phyloP scores from a whole-genome alignment of 805 yeast genomes.

The Metschnikowia shivogae region DNA sequence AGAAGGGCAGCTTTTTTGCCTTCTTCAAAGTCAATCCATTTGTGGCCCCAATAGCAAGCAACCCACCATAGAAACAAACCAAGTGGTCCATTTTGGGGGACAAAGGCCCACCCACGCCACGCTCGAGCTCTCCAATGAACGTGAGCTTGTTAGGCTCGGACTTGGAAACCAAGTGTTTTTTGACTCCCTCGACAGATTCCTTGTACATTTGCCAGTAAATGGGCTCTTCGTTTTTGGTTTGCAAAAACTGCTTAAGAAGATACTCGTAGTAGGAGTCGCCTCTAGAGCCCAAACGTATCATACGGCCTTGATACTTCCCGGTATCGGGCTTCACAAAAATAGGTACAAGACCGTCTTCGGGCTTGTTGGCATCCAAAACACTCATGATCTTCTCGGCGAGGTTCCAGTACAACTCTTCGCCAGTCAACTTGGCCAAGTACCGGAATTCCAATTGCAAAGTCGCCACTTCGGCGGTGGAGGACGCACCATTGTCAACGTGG shows the following conservation, averaged over 20 bases:
- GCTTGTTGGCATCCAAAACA: conserved; percentile 60
- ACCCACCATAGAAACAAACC: conserved; percentile 88
- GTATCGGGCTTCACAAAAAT: conserved; percentile 72
- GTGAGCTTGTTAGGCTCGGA: conserved; percentile 61
- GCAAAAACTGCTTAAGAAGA: conserved; percentile 77
- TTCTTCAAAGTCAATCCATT: conserved; percentile 55
- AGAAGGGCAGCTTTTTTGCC: conserved; percentile 51
- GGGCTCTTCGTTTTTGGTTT: conserved; percentile 58
- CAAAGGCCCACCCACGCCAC: conserved; percentile 58
- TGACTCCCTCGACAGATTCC: conserved; percentile 74
- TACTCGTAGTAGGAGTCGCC: conserved; percentile 95
- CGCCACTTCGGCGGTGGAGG: conserved; percentile 86
- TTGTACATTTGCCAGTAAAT: conserved; percentile 71
- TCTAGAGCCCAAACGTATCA: conserved; percentile 80
- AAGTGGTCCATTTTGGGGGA: conserved; percentile 86
- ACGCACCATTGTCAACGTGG: conserved; percentile 70
- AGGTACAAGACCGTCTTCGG: conserved; percentile 76
- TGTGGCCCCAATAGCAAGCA: conserved; percentile 86
- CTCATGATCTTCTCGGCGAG: conserved; percentile 70
- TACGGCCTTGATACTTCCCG: conserved; percentile 59
- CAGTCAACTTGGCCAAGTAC: conserved; percentile 74
- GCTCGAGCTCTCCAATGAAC: conserved; percentile 73
- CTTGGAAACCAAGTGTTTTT: conserved; percentile 54
- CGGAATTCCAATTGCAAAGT: conserved; percentile 86
- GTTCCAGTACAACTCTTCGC: conserved; percentile 75